A percentile compares a stretch with the other conserved stretches of the same genome.
phyloP scores from a whole-genome alignment of 495 filamentous ascomycete genomes.

The Penicillium salamii region DNA sequence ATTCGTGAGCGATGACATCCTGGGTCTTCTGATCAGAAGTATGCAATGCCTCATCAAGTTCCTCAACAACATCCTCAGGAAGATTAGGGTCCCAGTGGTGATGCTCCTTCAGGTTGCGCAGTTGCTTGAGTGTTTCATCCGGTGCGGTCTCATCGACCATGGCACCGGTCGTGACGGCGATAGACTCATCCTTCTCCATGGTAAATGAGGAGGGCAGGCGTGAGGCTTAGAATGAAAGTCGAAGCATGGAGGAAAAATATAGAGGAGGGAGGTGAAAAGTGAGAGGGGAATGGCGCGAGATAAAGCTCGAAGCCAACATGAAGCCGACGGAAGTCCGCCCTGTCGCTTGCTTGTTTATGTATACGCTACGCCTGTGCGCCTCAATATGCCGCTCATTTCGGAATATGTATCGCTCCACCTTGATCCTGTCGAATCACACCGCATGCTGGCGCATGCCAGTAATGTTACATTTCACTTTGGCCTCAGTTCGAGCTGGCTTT shows the following conservation, averaged over 20 bases:
- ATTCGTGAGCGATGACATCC: conserved; percentile 51
- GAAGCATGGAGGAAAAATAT: conserved; percentile 32
- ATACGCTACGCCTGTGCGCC: too few relatives aligned
- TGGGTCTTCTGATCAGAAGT: conserved; percentile 51
- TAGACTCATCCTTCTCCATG: conserved; percentile 32
- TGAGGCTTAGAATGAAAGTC: conserved; percentile 30
- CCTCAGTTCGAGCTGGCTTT: not conserved
- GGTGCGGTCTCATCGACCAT: conserved; percentile 38
- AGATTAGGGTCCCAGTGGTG: conserved; percentile 71
- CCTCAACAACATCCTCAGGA: conserved; percentile 57
- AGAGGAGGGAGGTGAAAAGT: not conserved
- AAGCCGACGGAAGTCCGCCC: conserved; percentile 18
- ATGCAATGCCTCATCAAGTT: conserved; percentile 58
- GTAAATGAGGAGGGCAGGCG: conserved; percentile 3
- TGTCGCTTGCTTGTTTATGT: too few relatives aligned
- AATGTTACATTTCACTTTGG: too few relatives aligned
- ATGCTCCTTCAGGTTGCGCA: conserved; percentile 51
- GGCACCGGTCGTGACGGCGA: conserved; percentile 23
- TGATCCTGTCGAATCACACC: too few relatives aligned
- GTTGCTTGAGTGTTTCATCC: conserved; percentile 39
- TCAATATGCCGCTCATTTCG: too few relatives aligned
- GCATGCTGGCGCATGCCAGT: too few relatives aligned
- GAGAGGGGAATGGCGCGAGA: not conserved
- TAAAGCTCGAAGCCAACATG: not conserved
- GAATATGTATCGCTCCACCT: too few relatives aligned